Base-by-base conservation (phyloP, 345 rosid genomes). In the Lepidium sativum region DNA sequence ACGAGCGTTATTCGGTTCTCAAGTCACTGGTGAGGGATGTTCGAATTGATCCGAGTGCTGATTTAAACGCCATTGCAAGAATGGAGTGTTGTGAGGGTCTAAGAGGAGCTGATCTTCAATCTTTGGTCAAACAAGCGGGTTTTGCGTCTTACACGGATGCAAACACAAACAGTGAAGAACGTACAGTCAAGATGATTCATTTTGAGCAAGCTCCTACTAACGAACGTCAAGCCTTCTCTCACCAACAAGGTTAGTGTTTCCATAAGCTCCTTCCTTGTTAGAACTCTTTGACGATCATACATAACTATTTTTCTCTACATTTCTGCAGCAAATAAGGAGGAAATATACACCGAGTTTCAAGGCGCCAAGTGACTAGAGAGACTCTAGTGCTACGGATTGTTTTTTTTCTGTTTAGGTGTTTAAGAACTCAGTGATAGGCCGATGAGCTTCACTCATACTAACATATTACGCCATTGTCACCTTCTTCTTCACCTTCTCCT, bases 31-130 rank as follows among this genome's bases (percentile, higher is more conserved):
- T 79, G 2, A 79, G 78, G 77, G 75, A 75, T 50, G 79, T 78
- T 54, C 83, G 81, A 34, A 49, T 86, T 23, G 89, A 86, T 51
- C 62, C 80, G 8, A 65, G 50, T 21, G 83, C 82, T 25, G 89
- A 83, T 73, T 80, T 86, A 70, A 31, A 50, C 15, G 65, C 78
- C 48, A 71, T 86, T 25, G 92, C 82, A 20, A 60, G n/a, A 23
- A 75, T 75, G 82, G 71, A 80, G 49, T 80, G 77, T 49, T 86
- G 92, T 63, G 69, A 82, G 8, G 21, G 21, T 45, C 27, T 20
- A 9, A 44, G 27, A 8, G 41, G 41, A 38, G 15, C 41, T 38
- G 15, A 38, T 38, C 41, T 12, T 13, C 2, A 15, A 4, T 38
- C 41, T 4, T 38, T 38, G 41, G 6, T 38, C 12, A 17, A 54